Percentiles rank a stretch among this genome's conserved stretches.
These are phyloP conservation scores for Cladophialophora chaetospira DNA, from an alignment of 2,329 filamentous ascomycete species.

Conservation along the genomic window DNA sequence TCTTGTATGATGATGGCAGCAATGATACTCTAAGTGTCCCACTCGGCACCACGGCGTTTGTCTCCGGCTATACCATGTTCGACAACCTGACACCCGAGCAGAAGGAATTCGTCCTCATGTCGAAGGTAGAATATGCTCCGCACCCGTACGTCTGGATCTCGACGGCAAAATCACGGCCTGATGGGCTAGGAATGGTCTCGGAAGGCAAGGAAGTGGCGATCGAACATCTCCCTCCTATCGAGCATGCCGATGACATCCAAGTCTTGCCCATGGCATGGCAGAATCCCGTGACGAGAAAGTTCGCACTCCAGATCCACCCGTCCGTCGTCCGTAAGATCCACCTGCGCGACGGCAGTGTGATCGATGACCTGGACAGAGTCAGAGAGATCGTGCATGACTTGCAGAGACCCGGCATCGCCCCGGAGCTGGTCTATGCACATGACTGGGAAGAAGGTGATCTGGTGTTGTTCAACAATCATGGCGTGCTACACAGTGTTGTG, in stretches of 20 bases:
- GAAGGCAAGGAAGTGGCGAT: slow-evolving; percentile 64
- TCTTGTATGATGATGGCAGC: slow-evolving; percentile 73
- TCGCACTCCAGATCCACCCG: slow-evolving; percentile 74
- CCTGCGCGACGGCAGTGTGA: slow-evolving; percentile 63
- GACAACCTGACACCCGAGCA: slow-evolving; percentile 66
- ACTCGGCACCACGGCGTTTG: slow-evolving; percentile 76
- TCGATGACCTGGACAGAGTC: slow-evolving; percentile 69
- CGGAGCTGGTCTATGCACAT: slow-evolving; percentile 68
- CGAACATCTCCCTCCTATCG: slow-evolving; percentile 64
- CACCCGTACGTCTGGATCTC: slow-evolving; percentile 86
- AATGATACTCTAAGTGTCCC: slow-evolving; percentile 68
- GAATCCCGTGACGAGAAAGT: slow-evolving; percentile 68
- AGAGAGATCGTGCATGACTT: slow-evolving; percentile 70
- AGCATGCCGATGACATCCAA: slow-evolving; percentile 64
- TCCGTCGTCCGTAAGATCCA: slow-evolving; percentile 71
- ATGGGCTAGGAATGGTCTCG: slow-evolving; percentile 71
- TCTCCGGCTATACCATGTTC: slow-evolving; percentile 71
- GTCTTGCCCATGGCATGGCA: slow-evolving; percentile 75
- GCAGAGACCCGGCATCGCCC: slow-evolving; percentile 72
- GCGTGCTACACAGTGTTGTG: slow-evolving; percentile 73
- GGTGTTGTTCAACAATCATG: slow-evolving; percentile 77
- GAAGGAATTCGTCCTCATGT: slow-evolving; percentile 66
- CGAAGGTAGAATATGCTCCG: slow-evolving; percentile 72
- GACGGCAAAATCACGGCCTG: slow-evolving; percentile 63
- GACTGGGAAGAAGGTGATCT: slow-evolving; percentile 78